These are phyloP conservation scores for Corchorus olitorius DNA, from an alignment of 345 rosid genomes.

Conservation along the genomic window DNA sequence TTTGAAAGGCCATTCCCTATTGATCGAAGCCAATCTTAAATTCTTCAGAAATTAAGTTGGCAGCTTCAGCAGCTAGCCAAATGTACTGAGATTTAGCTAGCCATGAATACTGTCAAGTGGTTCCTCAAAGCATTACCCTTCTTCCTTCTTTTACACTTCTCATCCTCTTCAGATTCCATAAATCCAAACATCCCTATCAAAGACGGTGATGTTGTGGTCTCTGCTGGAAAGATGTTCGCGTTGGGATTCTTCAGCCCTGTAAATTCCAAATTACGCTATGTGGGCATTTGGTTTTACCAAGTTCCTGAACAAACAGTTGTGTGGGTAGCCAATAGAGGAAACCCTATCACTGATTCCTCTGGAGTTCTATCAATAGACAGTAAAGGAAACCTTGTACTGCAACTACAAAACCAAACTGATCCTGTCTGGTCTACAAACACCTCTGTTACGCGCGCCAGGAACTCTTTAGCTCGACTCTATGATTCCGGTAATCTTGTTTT, in stretches of 20 bases:
- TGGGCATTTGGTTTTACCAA: conserved; percentile 75
- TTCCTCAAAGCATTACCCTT: conserved; percentile 9
- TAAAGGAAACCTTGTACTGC: conserved; percentile 44
- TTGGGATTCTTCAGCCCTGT: conserved; percentile 61
- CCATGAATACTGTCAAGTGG: neutral
- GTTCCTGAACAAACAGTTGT: conserved; percentile 48
- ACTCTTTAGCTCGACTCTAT: conserved; percentile 42
- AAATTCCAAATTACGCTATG: conserved; percentile 45
- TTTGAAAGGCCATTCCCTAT: no score
- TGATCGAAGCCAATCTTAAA: no score
- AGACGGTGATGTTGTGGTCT: conserved; percentile 49
- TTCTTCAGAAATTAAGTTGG: no score
- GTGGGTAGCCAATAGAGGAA: conserved; percentile 76
- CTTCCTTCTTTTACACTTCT: conserved; percentile 22
- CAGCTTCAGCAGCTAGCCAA: neutral
- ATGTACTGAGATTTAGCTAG: no score
- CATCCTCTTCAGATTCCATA: conserved; percentile 30
- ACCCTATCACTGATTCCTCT: conserved; percentile 45
- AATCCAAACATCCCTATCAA: conserved; percentile 27
- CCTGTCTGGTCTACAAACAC: conserved; percentile 55
- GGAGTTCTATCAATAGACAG: conserved; percentile 40
- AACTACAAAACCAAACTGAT: conserved; percentile 29
- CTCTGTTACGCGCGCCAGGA: conserved; percentile 17
- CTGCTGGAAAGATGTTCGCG: conserved; percentile 34
- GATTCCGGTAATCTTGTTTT: conserved; percentile 69